A percentile compares a stretch with the other conserved stretches of the same genome.
Conservation (phyloP, 768 basidiomycete species). For the Collybia mongolica region DNA sequence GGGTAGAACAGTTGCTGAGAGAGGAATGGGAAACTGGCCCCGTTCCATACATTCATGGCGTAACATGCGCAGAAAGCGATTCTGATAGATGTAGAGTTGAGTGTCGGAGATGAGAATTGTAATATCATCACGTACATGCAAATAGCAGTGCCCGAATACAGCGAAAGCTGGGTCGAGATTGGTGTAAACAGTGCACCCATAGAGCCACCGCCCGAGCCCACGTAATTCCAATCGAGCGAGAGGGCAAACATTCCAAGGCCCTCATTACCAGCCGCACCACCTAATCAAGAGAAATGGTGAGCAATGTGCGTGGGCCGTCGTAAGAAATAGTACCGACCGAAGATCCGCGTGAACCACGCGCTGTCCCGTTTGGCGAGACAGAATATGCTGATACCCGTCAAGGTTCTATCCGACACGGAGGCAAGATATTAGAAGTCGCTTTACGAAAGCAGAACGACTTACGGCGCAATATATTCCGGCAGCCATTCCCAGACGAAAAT, state of each 20-base stretch:
- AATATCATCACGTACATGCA: slow-evolving; percentile 43
- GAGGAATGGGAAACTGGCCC: slow-evolving; percentile 6
- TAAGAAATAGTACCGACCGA: slow-evolving; percentile 31
- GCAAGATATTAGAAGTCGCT: not conserved
- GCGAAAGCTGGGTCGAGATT: slow-evolving; percentile 50
- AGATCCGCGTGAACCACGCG: slow-evolving; percentile 49
- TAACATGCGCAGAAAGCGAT: slow-evolving; percentile 4
- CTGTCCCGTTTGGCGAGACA: slow-evolving; percentile 42
- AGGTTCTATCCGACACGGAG: slow-evolving; percentile 25
- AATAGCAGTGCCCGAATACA: slow-evolving; percentile 46
- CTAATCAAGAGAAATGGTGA: slow-evolving; percentile 12
- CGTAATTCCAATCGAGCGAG: slow-evolving; percentile 63
- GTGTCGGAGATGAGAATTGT: no score
- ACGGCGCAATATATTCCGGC: slow-evolving; percentile 48
- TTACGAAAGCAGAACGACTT: slow-evolving; percentile 14
- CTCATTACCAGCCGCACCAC: slow-evolving; percentile 60
- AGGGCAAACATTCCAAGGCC: slow-evolving; percentile 60
- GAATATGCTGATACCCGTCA: slow-evolving; percentile 63
- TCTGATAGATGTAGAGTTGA: not conserved
- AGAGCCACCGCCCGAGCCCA: slow-evolving; percentile 44
- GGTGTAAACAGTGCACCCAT: slow-evolving; percentile 51
- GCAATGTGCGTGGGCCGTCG: not conserved
- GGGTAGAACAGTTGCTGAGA: slow-evolving; percentile 39
- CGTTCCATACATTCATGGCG: slow-evolving; percentile 6
- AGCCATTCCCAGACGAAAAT: slow-evolving; percentile 58